These are phyloP conservation scores for Clonostachys byssicola DNA, from an alignment of 2,329 filamentous ascomycete genomes.

Conservation along the genomic window DNA sequence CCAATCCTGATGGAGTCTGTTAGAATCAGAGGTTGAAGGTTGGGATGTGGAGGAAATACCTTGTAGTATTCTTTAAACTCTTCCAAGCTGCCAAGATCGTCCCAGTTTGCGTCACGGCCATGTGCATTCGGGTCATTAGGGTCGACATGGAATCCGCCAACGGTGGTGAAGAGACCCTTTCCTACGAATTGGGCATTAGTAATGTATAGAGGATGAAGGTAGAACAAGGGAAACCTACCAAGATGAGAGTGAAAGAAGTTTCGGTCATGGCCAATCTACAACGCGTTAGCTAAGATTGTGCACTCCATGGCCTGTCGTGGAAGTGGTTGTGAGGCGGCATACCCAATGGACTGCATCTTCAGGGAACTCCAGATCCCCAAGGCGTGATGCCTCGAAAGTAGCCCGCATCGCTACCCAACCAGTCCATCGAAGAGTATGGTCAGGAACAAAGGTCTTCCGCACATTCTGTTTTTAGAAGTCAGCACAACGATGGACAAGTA, in stretches of 20 bases:
- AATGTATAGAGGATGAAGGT: no score
- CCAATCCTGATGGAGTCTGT: conserved; percentile 21
- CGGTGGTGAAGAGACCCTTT: conserved; percentile 33
- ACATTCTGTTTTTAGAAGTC: conserved; percentile 10
- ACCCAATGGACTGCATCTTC: background rate
- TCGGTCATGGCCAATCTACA: background rate
- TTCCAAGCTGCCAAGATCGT: conserved; percentile 26
- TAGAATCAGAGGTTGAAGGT: background rate
- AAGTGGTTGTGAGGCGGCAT: background rate
- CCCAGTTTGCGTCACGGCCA: conserved; percentile 26
- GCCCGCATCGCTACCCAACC: conserved; percentile 38
- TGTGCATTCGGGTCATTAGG: conserved; percentile 20
- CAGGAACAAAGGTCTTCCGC: conserved; percentile 34
- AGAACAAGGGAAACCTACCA: background rate
- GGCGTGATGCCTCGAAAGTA: conserved; percentile 16
- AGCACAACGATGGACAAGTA: background rate
- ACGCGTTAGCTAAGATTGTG: background rate
- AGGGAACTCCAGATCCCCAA: background rate
- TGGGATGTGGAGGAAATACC: background rate
- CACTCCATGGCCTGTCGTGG: no score
- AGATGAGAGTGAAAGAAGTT: background rate
- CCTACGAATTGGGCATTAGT: background rate
- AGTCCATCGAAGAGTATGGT: conserved; percentile 31
- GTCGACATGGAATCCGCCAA: conserved; percentile 31
- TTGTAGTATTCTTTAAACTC: conserved; percentile 28